These are phyloP conservation scores for Diddensiella caesifluorescens DNA, from an alignment of 805 yeast genomes.

Conservation along the genomic window DNA sequence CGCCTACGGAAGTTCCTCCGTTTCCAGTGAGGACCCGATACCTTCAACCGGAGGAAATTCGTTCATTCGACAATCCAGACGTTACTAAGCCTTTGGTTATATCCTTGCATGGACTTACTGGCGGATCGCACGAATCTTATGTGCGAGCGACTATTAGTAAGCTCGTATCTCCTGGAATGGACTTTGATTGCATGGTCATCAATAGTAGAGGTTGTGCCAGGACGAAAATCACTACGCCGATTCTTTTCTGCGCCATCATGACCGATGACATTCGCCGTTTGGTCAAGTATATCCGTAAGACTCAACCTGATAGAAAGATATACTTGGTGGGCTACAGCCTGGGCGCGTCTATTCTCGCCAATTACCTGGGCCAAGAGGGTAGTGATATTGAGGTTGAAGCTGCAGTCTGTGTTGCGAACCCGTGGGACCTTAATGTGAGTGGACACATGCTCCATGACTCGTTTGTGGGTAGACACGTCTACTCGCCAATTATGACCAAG, in stretches of 20 bases:
- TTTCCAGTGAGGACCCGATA: conserved; percentile 53
- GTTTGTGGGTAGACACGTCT: conserved; percentile 41
- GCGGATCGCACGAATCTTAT: conserved; percentile 79
- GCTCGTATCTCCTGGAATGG: conserved; percentile 20
- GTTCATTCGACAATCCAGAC: conserved; percentile 23
- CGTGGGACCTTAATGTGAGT: conserved; percentile 66
- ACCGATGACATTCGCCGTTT: conserved; percentile 61
- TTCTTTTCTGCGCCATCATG: conserved; percentile 65
- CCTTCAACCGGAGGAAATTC: conserved; percentile 43
- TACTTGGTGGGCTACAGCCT: conserved; percentile 75
- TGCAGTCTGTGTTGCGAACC: conserved; percentile 58
- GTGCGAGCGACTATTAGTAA: conserved; percentile 43
- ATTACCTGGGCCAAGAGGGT: conserved; percentile 65
- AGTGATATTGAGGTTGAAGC: conserved; percentile 40
- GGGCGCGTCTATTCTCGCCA: conserved; percentile 68
- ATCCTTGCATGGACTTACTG: conserved; percentile 71
- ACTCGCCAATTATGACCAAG: conserved; percentile 47
- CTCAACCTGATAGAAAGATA: conserved; percentile 60
- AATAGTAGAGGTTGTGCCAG: conserved; percentile 76
- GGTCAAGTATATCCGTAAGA: conserved; percentile 43
- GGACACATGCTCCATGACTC: conserved; percentile 39
- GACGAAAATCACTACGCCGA: conserved; percentile 61
- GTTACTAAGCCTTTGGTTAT: conserved; percentile 55
- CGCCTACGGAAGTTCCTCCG: conserved; percentile 31
- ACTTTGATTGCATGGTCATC: conserved; percentile 63